Conservation (phyloP, 352 stramenopile genomes). For the Phytopythium mirpurense region DNA sequence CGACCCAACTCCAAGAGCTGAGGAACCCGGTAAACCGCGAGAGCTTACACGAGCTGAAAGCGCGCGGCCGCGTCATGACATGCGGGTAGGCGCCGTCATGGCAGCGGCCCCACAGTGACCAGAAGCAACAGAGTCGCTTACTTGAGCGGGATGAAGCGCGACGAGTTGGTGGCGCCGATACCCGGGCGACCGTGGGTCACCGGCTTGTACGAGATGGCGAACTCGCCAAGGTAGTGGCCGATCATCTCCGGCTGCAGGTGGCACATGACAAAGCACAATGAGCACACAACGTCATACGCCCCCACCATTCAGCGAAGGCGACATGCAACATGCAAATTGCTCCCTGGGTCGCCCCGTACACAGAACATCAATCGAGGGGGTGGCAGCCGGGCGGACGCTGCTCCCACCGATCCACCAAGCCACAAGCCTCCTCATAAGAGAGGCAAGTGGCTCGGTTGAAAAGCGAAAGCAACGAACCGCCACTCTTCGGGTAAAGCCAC, state of each 20-base stretch:
- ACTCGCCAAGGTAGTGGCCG: conserved; percentile 99
- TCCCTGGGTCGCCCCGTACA: conserved; percentile 88
- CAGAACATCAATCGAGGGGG: conserved; percentile 80
- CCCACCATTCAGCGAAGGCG: conserved; percentile 5
- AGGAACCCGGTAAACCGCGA: conserved; percentile 19
- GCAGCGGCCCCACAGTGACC: background rate
- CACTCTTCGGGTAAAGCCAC: conserved; percentile 77
- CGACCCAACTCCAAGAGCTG: conserved; percentile 34
- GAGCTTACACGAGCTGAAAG: conserved; percentile 14
- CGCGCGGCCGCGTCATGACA: conserved; percentile 6
- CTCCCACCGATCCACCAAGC: background rate
- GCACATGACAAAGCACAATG: conserved; percentile 8
- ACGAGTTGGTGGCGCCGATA: conserved; percentile 97
- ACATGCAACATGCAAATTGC: conserved; percentile 21
- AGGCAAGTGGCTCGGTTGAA: background rate
- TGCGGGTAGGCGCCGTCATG: background rate
- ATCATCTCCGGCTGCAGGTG: conserved; percentile 96
- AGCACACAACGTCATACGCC: conserved; percentile 14
- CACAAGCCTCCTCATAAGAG: background rate
- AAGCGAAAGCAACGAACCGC: conserved; percentile 3
- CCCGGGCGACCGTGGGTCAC: conserved; percentile 97
- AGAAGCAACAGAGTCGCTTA: conserved; percentile 42
- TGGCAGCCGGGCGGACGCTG: conserved; percentile 37
- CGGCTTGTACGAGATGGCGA: conserved; percentile 98
- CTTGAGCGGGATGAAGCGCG: conserved; percentile 99